A percentile compares a stretch with the other conserved stretches of the same genome.
Conservation (phyloP, 345 rosid species). For the Eucalyptus sp. region DNA sequence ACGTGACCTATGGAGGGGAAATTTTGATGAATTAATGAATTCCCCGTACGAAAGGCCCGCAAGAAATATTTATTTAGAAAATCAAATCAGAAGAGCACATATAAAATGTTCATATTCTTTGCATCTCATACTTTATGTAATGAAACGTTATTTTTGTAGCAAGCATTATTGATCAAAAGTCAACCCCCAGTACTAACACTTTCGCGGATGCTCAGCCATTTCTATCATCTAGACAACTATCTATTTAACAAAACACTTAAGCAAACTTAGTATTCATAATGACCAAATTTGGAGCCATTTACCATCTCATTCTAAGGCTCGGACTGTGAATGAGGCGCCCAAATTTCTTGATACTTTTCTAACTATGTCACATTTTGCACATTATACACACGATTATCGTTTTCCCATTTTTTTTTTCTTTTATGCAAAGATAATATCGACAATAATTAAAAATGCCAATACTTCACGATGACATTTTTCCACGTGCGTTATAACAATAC, state of each 20-base stretch:
- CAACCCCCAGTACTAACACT: not conserved
- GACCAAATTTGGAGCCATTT: not conserved
- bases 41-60: not conserved
- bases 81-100: not conserved
- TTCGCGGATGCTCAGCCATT: not conserved
- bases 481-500: not conserved
- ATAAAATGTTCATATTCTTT: not conserved
- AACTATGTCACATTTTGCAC: not conserved
- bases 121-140: not conserved
- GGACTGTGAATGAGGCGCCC: not conserved
- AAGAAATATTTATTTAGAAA: not conserved
- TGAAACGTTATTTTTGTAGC: not conserved
- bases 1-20: not conserved
- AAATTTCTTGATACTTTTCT: not conserved
- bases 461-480: not conserved
- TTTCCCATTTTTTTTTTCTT: not conserved
- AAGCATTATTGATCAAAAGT: not conserved
- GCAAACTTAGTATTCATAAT: not conserved
- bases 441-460: not conserved
- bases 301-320: not conserved
- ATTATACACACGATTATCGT: not conserved
- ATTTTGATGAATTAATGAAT: not conserved
- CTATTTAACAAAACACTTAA: not conserved
- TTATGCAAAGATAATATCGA: not conserved
- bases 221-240: not conserved